Evolutionary conservation across 768 basidiomycete genomes (phyloP).

Genomic region (Suillus sp.): DNA sequence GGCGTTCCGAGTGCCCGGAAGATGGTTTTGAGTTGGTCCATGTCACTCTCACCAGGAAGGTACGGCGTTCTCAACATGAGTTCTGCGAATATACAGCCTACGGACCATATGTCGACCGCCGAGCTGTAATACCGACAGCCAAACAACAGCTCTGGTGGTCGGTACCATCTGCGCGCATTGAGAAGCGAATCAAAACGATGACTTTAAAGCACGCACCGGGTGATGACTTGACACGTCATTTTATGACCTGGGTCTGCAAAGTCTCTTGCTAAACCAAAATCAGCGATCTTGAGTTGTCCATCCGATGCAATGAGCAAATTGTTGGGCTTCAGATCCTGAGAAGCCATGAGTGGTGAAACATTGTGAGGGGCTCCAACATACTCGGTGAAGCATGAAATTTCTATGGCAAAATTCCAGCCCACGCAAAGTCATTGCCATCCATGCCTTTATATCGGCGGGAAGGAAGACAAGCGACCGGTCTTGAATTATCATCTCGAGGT

Average conservation of each 20-base stretch:
- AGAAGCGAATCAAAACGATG: conserved; percentile 14
- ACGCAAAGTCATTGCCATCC: conserved; percentile 98
- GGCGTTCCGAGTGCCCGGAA: conserved; percentile 96
- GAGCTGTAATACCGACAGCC: conserved; percentile 90
- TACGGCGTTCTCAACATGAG: conserved; percentile 96
- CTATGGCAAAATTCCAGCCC: conserved; percentile 99
- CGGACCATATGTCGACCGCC: conserved; percentile 95
- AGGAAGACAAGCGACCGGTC: conserved; percentile 91
- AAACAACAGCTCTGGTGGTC: conserved; percentile 93
- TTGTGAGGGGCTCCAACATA: conserved; percentile 38
- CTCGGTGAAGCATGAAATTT: conserved; percentile 91
- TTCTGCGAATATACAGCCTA: conserved; percentile 97
- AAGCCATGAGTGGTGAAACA: neutral
- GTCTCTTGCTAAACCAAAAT: conserved; percentile 98
- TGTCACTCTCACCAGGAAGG: conserved; percentile 91
- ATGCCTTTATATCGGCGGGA: conserved; percentile 95
- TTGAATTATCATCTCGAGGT: conserved; percentile 96
- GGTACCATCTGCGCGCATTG: conserved; percentile 82
- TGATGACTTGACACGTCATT: conserved; percentile 99
- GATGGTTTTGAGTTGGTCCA: conserved; percentile 94
- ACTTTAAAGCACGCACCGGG: conserved; percentile 59
- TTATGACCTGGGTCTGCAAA: conserved; percentile 93
- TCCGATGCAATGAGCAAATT: conserved; percentile 92
- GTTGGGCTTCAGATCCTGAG: conserved; percentile 96
- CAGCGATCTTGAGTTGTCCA: conserved; percentile 94